These are phyloP conservation scores for Tetrapisispora namnaoensis DNA, from an alignment of 805 yeast species.

Conservation along the genomic window DNA sequence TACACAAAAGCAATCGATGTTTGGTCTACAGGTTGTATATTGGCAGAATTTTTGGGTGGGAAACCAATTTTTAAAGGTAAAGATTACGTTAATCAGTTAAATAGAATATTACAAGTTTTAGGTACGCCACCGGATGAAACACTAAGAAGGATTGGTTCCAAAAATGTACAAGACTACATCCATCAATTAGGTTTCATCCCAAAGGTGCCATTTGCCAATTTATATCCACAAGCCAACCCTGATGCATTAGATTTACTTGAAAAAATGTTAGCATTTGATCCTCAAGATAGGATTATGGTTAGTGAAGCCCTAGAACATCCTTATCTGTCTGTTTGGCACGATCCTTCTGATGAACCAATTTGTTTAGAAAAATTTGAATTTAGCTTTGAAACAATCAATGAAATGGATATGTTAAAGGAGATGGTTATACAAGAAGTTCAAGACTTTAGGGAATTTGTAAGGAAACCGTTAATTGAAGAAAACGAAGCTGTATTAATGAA, in stretches of 20 bases:
- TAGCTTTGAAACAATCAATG: conserved; percentile 76
- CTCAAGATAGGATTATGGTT: conserved; percentile 72
- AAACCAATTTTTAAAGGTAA: conserved; percentile 88
- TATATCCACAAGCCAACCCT: conserved; percentile 83
- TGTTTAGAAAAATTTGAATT: conserved; percentile 79
- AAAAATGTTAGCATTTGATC: conserved; percentile 78
- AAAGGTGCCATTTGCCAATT: conserved; percentile 54
- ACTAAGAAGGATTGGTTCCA: conserved; percentile 61
- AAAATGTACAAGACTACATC: conserved; percentile 86
- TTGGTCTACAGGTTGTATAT: conserved; percentile 96
- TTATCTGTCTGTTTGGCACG: conserved; percentile 83
- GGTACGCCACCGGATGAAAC: conserved; percentile 88
- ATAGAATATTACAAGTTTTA: conserved; percentile 71
- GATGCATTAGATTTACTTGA: conserved; percentile 73
- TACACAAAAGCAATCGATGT: conserved; percentile 94
- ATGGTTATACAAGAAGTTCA: conserved; percentile 76
- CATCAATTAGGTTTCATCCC: conserved; percentile 77
- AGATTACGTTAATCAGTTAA: conserved; percentile 91
- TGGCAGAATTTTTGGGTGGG: conserved; percentile 89
- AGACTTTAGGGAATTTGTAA: conserved; percentile 67
- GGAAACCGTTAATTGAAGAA: conserved; percentile 60
- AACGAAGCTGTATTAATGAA: conserved; percentile 25
- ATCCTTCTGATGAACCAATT: conserved; percentile 82
- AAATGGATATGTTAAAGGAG: conserved; percentile 60
- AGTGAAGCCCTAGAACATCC: conserved; percentile 86